These are phyloP conservation scores for Chrysosporium keratinophilum DNA, from an alignment of 2,329 filamentous ascomycete genomes.

Conservation along the genomic window DNA sequence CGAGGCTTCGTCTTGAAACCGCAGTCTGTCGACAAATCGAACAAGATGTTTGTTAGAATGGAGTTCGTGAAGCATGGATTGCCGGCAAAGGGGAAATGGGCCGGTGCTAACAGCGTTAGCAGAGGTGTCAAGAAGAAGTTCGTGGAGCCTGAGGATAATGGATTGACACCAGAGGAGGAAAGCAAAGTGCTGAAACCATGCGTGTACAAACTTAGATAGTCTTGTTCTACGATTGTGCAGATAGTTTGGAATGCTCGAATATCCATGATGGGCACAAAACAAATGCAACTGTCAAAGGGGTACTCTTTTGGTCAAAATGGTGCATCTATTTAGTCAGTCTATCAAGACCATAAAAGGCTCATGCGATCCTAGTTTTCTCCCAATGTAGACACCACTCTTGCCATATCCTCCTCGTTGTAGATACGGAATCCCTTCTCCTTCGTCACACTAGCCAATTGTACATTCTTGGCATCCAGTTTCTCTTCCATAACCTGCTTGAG, in stretches of 20 bases:
- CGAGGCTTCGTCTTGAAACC: conserved; percentile 77
- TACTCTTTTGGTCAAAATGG: not conserved
- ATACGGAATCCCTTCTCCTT: conserved; percentile 97
- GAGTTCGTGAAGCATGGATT: conserved; percentile 76
- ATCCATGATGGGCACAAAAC: not conserved
- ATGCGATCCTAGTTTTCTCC: conserved; percentile 33
- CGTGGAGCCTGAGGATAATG: conserved; percentile 48
- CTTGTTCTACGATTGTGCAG: not conserved
- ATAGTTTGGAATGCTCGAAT: not conserved
- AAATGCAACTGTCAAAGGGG: not conserved
- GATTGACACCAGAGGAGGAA: conserved; percentile 49
- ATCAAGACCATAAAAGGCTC: not conserved
- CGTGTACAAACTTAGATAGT: conserved; percentile 79
- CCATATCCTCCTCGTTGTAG: conserved; percentile 98
- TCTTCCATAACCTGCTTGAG: conserved; percentile 99
- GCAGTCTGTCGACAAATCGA: conserved; percentile 65
- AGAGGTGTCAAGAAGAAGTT: conserved; percentile 44
- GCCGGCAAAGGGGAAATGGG: conserved; percentile 64
- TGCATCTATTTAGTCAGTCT: conserved; percentile 4
- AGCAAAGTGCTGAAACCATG: conserved; percentile 80
- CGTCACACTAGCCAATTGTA: conserved; percentile 93
- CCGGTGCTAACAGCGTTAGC: conserved; percentile 16
- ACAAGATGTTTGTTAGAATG: conserved; percentile 99
- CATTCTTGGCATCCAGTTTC: conserved; percentile 97
- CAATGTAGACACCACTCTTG: conserved; percentile 68